Conservation (phyloP, 1,139 yeast genomes). For the Blastobotrys arbuscula region DNA sequence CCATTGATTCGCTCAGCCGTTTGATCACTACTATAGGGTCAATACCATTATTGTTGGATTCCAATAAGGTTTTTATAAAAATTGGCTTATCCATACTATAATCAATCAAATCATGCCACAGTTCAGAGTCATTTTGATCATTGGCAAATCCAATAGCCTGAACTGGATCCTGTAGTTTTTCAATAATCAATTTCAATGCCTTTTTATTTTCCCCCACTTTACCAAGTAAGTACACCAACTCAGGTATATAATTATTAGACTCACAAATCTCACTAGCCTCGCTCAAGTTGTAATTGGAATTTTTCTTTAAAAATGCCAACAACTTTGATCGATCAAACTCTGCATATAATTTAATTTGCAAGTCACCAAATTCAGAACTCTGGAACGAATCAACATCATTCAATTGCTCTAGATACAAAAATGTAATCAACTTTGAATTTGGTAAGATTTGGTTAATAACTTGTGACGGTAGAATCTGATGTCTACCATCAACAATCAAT, state of each 20-base stretch:
- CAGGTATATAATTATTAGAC: constrained; percentile 48
- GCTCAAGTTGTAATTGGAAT: constrained; percentile 61
- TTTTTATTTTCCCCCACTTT: constrained; percentile 73
- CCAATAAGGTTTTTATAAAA: constrained; percentile 67
- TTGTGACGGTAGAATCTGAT: constrained; percentile 51
- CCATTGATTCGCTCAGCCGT: constrained; percentile 56
- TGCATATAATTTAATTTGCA: constrained; percentile 59
- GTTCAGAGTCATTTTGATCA: constrained; percentile 61
- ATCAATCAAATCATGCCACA: constrained; percentile 72
- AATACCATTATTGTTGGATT: constrained; percentile 42
- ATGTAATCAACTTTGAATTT: constrained; percentile 38
- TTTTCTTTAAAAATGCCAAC: constrained; percentile 48
- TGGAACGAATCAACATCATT: constrained; percentile 49
- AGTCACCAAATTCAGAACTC: constrained; percentile 56
- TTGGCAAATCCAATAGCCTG: constrained; percentile 79
- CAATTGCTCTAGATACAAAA: constrained; percentile 58
- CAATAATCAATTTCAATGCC: constrained; percentile 72
- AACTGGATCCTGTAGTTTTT: constrained; percentile 69
- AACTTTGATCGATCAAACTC: constrained; percentile 51
- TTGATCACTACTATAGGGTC: constrained; percentile 65
- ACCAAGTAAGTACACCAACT: constrained; percentile 76
- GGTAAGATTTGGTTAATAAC: constrained; percentile 45
- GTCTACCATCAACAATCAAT: constrained; percentile 58
- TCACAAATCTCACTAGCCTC: constrained; percentile 63
- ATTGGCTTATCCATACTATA: constrained; percentile 67